Evolutionary conservation across 208 protist species (phyloP).

Genomic region (Ichthyophonus hoferi): DNA sequence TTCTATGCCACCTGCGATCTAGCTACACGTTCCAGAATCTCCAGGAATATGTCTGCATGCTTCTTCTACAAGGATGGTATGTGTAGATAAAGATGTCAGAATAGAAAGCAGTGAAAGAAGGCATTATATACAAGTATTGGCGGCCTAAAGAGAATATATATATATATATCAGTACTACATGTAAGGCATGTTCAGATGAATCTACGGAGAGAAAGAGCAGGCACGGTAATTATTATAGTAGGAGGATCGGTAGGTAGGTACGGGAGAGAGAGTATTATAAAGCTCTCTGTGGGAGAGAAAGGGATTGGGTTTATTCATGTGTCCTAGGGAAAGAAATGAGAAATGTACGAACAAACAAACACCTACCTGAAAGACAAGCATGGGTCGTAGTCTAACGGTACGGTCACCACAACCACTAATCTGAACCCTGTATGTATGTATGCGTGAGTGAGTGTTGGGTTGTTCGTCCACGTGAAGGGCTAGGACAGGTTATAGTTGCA

Average conservation of each 20-base stretch:
- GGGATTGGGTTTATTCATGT: too few relatives aligned
- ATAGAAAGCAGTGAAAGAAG: neutral
- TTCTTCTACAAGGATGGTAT: neutral
- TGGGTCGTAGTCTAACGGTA: constrained; percentile 54
- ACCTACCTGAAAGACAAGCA: constrained; percentile 47
- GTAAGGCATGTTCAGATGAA: neutral
- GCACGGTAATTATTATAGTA: too few relatives aligned
- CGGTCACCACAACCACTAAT: constrained; percentile 52
- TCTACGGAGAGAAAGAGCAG: neutral
- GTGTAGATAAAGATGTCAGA: neutral
- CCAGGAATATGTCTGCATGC: neutral
- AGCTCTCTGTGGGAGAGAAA: too few relatives aligned
- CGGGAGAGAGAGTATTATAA: neutral
- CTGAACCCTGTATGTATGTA: constrained; percentile 47
- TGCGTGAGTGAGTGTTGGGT: neutral
- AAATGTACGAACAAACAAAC: neutral
- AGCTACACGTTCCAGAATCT: neutral
- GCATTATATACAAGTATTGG: neutral
- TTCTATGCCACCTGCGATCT: too few relatives aligned
- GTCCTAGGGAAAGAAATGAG: too few relatives aligned
- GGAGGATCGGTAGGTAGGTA: neutral
- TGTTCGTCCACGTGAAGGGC: neutral
- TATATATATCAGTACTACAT: neutral
- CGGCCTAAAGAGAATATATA: neutral
- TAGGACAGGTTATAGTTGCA: neutral